Conservation (phyloP, 352 stramenopile species). For the Pythium aphanidermatum region DNA sequence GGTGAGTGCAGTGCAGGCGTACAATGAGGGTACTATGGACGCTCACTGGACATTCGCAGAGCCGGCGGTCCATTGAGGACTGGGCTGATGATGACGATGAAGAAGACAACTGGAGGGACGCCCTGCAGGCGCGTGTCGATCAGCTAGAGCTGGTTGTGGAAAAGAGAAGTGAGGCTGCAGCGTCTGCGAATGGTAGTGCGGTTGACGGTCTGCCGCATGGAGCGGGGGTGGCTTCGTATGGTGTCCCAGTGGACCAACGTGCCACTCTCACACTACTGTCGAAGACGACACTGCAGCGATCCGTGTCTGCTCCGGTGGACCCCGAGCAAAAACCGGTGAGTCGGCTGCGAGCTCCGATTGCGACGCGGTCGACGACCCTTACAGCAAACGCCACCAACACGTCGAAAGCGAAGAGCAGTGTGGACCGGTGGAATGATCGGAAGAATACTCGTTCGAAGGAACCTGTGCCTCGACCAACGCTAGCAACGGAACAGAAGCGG, state of each 20-base stretch:
- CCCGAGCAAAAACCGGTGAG: conserved; percentile 9
- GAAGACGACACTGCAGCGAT: conserved; percentile 16
- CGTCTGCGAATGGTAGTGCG: conserved; percentile 6
- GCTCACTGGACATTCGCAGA: conserved; percentile 21
- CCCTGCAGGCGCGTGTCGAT: conserved; percentile 69
- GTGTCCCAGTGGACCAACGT: conserved; percentile 19
- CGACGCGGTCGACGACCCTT: conserved; percentile 2
- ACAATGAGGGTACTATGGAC: neutral
- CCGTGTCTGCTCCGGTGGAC: conserved; percentile 8
- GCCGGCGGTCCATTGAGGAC: conserved; percentile 57
- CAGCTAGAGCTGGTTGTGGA: conserved; percentile 62
- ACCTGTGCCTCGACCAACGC: neutral
- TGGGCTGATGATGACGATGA: conserved; percentile 78
- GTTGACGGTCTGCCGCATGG: neutral
- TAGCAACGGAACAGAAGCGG: conserved; percentile 7
- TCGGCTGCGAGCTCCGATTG: conserved; percentile 5
- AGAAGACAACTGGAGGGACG: conserved; percentile 74
- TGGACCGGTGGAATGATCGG: too few relatives aligned
- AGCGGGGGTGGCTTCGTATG: conserved; percentile 1
- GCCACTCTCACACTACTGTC: conserved; percentile 22
- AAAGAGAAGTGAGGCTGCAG: conserved; percentile 22
- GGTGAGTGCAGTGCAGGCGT: neutral
- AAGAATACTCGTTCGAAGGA: conserved; percentile 24
- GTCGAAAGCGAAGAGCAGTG: neutral
- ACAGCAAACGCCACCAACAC: neutral